phyloP scores from a whole-genome alignment of 495 filamentous ascomycete species.

The Clavariopsis aquatica region DNA sequence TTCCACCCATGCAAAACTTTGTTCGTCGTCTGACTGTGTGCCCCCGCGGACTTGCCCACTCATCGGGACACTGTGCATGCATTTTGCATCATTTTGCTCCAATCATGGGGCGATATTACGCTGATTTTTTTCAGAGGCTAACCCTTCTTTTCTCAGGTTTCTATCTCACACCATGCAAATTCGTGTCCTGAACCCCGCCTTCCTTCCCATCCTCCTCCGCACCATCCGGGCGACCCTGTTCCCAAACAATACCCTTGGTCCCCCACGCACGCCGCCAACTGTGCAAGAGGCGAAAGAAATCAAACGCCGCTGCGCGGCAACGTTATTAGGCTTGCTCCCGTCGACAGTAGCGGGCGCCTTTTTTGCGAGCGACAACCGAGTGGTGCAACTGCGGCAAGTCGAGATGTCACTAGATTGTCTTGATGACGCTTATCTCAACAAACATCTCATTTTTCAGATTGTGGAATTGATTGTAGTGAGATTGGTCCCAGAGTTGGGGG shows the following conservation, averaged over 20 bases:
- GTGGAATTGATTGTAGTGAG: constrained; percentile 76
- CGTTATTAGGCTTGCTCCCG: constrained; percentile 56
- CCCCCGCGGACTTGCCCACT: constrained; percentile 16
- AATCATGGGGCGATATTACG: constrained; percentile 11
- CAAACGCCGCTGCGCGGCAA: constrained; percentile 58
- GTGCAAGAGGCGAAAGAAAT: constrained; percentile 51
- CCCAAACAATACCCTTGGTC: constrained; percentile 68
- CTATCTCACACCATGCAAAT: constrained; percentile 69
- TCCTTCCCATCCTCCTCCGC: constrained; percentile 73
- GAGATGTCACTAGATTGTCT: constrained; percentile 69
- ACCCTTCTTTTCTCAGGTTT: constrained; percentile 57
- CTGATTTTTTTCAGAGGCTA: constrained; percentile 29
- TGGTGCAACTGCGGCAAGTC: constrained; percentile 50
- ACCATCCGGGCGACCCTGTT: constrained; percentile 72
- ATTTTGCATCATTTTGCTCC: constrained; percentile 26
- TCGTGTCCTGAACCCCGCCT: constrained; percentile 64
- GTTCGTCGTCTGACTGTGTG: constrained; percentile 26
- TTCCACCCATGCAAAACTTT: constrained; percentile 2
- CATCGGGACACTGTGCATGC: constrained; percentile 25
- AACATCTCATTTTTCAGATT: constrained; percentile 76
- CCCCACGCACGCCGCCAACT: constrained; percentile 43
- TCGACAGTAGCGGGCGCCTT: constrained; percentile 49
- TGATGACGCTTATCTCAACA: constrained; percentile 82
- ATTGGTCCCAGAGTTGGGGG: constrained; percentile 80
- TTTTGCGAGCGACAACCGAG: constrained; percentile 55